Evolutionary conservation across 495 filamentous ascomycete species (phyloP).

Genomic region (Penicillium goetzii): DNA sequence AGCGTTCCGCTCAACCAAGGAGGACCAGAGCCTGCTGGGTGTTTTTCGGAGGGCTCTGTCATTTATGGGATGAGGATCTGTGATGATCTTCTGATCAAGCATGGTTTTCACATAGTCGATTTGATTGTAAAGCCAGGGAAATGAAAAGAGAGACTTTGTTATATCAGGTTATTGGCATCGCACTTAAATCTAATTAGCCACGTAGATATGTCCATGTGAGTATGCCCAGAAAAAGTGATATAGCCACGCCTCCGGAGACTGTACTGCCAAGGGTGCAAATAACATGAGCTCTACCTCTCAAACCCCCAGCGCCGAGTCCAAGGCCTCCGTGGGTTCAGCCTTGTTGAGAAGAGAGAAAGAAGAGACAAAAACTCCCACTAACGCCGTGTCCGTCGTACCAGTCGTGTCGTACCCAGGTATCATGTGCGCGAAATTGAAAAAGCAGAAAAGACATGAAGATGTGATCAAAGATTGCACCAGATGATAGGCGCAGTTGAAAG

Average conservation of each 20-base stretch:
- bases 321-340: background rate
- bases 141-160: background rate
- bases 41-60: background rate
- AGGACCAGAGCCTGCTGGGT: constrained; percentile 2
- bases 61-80: background rate
- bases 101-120: background rate
- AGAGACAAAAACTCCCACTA: constrained; percentile 1
- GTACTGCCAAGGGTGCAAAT: background rate
- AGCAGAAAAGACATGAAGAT: background rate
- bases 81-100: background rate
- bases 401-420: constrained; percentile 13
- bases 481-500: background rate
- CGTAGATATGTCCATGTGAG: background rate
- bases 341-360: background rate
- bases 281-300: background rate
- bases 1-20: background rate
- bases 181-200: background rate
- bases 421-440: constrained; percentile 7
- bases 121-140: background rate
- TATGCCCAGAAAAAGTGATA: background rate
- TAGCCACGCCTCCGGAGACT: background rate
- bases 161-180: background rate
- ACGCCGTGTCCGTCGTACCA: constrained; percentile 9
- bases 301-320: background rate
- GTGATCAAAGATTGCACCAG: background rate